phyloP scores from a whole-genome alignment of 176 grass and related monocot species.

The Saccharum officinarum region DNA sequence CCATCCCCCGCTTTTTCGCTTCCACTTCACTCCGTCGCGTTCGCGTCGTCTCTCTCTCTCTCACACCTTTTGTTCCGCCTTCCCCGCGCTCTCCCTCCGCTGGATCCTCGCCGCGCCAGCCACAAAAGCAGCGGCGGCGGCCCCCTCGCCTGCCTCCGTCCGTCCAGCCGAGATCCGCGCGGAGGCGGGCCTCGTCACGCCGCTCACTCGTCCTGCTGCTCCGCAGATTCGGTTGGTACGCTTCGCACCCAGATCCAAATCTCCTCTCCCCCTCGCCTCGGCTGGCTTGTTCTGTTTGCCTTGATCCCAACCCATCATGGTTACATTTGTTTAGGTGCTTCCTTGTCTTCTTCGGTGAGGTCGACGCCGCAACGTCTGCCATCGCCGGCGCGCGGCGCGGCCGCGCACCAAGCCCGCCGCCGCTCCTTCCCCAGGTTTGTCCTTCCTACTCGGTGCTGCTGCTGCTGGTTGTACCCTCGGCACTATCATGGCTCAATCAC shows the following conservation, averaged over 20 bases:
- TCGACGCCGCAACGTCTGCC: neutral
- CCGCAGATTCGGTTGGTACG: neutral
- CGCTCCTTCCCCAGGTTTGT: slow-evolving; percentile 15
- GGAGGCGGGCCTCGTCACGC: neutral
- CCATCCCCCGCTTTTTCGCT: too few species aligned
- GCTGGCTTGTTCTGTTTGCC: too few species aligned
- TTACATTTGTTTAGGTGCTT: neutral
- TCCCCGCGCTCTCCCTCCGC: neutral
- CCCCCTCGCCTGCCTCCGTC: neutral
- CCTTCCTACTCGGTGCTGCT: slow-evolving; percentile 7
- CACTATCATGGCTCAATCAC: slow-evolving; percentile 21
- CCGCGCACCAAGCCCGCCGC: neutral
- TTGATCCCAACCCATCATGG: neutral
- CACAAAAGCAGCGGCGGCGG: neutral
- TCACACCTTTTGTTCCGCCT: too few species aligned
- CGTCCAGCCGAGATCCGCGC: slow-evolving; percentile 11
- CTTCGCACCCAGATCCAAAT: slow-evolving; percentile 23
- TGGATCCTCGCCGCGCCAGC: slow-evolving; percentile 14
- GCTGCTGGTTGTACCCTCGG: neutral
- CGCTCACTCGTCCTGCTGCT: neutral
- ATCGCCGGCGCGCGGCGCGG: neutral
- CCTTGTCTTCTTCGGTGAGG: neutral
- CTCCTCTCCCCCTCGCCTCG: neutral
- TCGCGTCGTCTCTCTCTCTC: too few species aligned
- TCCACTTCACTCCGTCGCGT: too few species aligned